Evolutionary conservation across 164 flowering plant species (phyloP).

Genomic region (Sedum album): DNA sequence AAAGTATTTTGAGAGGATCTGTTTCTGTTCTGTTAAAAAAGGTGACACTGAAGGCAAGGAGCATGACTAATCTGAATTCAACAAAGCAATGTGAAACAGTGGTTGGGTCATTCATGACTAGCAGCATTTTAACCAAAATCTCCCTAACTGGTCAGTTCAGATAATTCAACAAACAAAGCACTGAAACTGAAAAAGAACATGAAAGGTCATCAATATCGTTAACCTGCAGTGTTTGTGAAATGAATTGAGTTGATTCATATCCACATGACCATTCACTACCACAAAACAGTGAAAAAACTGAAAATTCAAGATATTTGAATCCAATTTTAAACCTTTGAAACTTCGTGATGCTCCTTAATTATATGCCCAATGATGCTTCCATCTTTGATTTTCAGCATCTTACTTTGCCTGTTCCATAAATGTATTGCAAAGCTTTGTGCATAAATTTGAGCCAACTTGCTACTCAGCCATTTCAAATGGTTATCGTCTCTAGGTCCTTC

Average conservation of each 20-base stretch:
- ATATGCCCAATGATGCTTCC: conserved; percentile 60
- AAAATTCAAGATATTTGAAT: not conserved
- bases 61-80: not conserved
- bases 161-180: not conserved
- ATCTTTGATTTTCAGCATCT: conserved; percentile 35
- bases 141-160: not conserved
- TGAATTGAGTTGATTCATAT: conserved; percentile 1
- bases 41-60: not conserved
- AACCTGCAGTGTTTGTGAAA: no score
- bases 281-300: not conserved
- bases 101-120: not conserved
- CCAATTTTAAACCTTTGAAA: not conserved
- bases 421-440: conserved; percentile 58
- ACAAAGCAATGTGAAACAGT: not conserved
- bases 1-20: not conserved
- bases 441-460: conserved; percentile 38
- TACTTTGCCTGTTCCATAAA: conserved; percentile 78
- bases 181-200: not conserved
- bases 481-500: conserved; percentile 26
- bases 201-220: no score
- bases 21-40: not conserved
- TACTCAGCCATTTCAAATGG: conserved; percentile 39
- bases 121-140: no score
- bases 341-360: conserved; percentile 31
- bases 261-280: not conserved